Conservation (phyloP, 306 rosid genomes). For the Cyamopsis tetragonoloba region DNA sequence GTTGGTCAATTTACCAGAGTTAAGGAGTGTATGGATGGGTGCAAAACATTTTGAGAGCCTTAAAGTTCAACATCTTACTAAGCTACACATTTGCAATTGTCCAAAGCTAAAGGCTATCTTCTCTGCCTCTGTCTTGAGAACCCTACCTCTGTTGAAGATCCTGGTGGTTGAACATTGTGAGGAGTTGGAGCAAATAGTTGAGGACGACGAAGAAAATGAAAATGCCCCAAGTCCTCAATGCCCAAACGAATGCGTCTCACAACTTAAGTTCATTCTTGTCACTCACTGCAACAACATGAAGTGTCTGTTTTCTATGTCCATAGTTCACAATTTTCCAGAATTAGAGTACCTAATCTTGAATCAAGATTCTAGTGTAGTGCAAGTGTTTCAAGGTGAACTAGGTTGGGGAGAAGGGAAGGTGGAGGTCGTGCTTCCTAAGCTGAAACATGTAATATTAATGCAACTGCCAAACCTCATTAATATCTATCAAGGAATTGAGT, state of each 20-base stretch:
- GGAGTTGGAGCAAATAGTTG: not conserved
- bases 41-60: not conserved
- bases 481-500: not conserved
- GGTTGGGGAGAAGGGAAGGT: not conserved
- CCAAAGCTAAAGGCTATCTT: not conserved
- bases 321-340: not conserved
- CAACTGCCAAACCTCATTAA: not conserved
- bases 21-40: slow-evolving; percentile 18
- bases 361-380: not conserved
- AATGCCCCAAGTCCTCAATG: not conserved
- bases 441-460: not conserved
- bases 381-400: no score
- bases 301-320: not conserved
- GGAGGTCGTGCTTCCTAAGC: not conserved
- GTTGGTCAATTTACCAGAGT: not conserved
- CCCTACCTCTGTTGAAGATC: not conserved
- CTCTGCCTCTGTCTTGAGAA: not conserved
- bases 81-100: not conserved
- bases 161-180: not conserved
- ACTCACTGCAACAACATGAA: not conserved
- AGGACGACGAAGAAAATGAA: not conserved
- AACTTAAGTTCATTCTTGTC: not conserved
- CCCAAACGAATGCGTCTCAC: not conserved
- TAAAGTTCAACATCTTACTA: not conserved
- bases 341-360: not conserved